phyloP scores from a whole-genome alignment of 2,329 filamentous ascomycete species.

The Penicillium sp. region DNA sequence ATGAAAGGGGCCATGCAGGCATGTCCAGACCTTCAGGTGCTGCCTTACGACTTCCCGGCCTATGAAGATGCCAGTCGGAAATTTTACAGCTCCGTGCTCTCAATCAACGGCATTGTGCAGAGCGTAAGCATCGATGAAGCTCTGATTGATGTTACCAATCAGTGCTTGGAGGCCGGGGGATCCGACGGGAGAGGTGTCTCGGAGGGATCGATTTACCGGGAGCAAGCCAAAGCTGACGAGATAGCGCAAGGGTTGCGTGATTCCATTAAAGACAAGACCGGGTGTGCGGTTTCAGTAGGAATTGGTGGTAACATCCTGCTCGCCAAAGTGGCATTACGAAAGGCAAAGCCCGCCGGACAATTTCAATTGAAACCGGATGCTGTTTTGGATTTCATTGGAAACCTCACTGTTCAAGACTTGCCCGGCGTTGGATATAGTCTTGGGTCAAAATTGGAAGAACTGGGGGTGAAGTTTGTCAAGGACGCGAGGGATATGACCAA shows the following conservation, averaged over 20 bases:
- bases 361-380: conserved; percentile 83
- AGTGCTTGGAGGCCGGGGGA: conserved; percentile 66
- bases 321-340: conserved; percentile 86
- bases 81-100: conserved; percentile 84
- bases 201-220: conserved; percentile 71
- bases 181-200: conserved; percentile 66
- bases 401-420: conserved; percentile 75
- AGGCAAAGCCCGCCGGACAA: conserved; percentile 92
- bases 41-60: conserved; percentile 94
- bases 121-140: conserved; percentile 98
- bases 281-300: conserved; percentile 86
- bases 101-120: conserved; percentile 80
- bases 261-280: conserved; percentile 72
- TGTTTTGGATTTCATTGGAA: conserved; percentile 73
- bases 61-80: conserved; percentile 88
- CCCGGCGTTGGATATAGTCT: conserved; percentile 94
- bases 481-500: conserved; percentile 77
- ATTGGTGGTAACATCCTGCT: conserved; percentile 89
- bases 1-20: conserved; percentile 86
- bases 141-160: conserved; percentile 75
- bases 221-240: conserved; percentile 76
- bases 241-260: conserved; percentile 69
- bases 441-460: conserved; percentile 81
- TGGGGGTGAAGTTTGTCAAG: conserved; percentile 78
- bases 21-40: conserved; percentile 80